Conservation (phyloP, 2,329 filamentous ascomycete genomes). For the Aureobasidium sp. region DNA sequence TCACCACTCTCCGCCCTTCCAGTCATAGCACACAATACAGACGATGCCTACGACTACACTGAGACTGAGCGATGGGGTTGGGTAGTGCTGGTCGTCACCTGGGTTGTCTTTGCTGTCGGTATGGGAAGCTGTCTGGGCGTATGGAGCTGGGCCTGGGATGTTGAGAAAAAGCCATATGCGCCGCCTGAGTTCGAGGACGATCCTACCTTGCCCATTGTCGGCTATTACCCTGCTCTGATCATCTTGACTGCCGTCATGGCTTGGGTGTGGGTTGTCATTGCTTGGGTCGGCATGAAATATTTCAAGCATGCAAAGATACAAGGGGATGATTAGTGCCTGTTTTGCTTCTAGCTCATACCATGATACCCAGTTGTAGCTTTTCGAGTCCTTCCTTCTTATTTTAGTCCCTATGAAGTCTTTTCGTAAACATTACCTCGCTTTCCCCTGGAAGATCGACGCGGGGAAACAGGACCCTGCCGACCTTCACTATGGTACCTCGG, state of each 20-base stretch:
- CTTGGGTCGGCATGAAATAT: conserved; percentile 99
- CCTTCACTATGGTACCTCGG: neutral
- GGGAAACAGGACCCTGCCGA: neutral
- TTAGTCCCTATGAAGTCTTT: too few species aligned
- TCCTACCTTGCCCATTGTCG: conserved; percentile 92
- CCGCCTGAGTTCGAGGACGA: conserved; percentile 97
- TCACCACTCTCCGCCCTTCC: conserved; percentile 28
- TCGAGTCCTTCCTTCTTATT: too few species aligned
- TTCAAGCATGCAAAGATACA: conserved; percentile 97
- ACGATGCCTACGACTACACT: conserved; percentile 86
- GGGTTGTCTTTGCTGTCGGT: conserved; percentile 95
- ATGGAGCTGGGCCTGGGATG: conserved; percentile 99
- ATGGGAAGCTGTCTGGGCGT: conserved; percentile 97
- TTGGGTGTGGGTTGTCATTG: conserved; percentile 98
- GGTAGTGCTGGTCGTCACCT: conserved; percentile 90
- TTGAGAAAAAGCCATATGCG: conserved; percentile 94
- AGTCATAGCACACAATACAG: conserved; percentile 24
- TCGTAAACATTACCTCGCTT: neutral
- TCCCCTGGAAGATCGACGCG: conserved; percentile 7
- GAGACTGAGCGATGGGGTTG: conserved; percentile 99
- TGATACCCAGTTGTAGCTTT: neutral
- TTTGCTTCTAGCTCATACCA: too few species aligned
- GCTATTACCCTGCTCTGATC: conserved; percentile 96
- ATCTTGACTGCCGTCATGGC: conserved; percentile 96
- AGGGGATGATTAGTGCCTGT: conserved; percentile 45